Evolutionary conservation across 805 yeast species (phyloP).

Genomic region (Saccharomycopsis sp.): DNA sequence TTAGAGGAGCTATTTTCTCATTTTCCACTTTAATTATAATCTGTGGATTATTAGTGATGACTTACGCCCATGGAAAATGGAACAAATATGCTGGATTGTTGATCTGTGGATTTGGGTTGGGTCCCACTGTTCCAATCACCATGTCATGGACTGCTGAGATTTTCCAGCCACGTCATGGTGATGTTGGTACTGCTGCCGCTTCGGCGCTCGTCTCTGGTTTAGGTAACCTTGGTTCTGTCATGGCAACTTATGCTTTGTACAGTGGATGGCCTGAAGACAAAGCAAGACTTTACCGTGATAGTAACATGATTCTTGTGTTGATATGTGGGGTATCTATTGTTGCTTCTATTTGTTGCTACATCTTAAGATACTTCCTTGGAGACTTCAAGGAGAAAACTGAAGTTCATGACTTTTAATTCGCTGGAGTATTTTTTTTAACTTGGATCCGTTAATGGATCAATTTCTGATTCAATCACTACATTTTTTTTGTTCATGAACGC

Average conservation of each 20-base stretch:
- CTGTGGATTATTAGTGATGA: conserved; percentile 66
- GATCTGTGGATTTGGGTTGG: conserved; percentile 80
- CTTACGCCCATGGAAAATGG: conserved; percentile 73
- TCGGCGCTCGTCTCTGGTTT: conserved; percentile 80
- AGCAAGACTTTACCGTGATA: conserved; percentile 51
- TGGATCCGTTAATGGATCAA: too few species aligned
- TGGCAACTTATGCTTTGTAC: conserved; percentile 80
- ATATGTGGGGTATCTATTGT: conserved; percentile 71
- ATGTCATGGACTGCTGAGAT: conserved; percentile 82
- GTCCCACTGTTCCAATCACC: conserved; percentile 84
- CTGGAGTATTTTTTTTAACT: too few species aligned
- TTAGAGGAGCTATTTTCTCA: conserved; percentile 57
- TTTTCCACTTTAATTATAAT: conserved; percentile 62
- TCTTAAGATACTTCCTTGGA: conserved; percentile 14
- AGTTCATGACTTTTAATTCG: background rate
- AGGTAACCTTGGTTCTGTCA: conserved; percentile 82
- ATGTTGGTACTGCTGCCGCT: conserved; percentile 77
- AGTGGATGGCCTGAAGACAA: conserved; percentile 82
- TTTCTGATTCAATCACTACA: too few species aligned
- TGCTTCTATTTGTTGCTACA: conserved; percentile 30
- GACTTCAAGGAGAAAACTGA: conserved; percentile 7
- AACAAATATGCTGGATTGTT: conserved; percentile 71
- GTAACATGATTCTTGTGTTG: conserved; percentile 79
- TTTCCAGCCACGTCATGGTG: conserved; percentile 65
- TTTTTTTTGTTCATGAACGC: background rate